Evolutionary conservation across 1,284 basidiomycete genomes (phyloP).

Genomic region (Moesziomyces globuligerus): DNA sequence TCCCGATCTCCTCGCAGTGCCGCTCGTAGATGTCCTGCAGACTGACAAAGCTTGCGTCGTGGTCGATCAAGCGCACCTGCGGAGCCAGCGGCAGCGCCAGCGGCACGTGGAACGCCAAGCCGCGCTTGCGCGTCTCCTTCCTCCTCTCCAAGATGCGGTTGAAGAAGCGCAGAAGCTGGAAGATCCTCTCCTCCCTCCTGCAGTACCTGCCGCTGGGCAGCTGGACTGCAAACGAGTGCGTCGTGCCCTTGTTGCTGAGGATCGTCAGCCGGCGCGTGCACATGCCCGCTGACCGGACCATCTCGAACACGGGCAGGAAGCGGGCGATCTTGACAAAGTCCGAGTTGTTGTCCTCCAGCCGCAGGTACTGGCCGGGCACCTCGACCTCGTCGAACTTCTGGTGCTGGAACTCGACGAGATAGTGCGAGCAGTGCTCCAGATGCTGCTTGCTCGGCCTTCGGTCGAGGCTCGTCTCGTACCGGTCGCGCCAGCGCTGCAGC

Average conservation of each 20-base stretch:
- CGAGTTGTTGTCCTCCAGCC: slow-evolving; percentile 84
- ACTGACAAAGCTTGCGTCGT: slow-evolving; percentile 88
- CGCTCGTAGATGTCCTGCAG: slow-evolving; percentile 94
- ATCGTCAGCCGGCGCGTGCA: slow-evolving; percentile 92
- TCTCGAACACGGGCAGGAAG: slow-evolving; percentile 90
- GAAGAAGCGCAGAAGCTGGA: slow-evolving; percentile 90
- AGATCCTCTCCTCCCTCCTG: slow-evolving; percentile 90
- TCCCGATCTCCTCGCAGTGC: slow-evolving; percentile 80
- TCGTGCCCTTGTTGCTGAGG: slow-evolving; percentile 89
- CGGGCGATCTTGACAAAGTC: slow-evolving; percentile 91
- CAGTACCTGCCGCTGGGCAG: slow-evolving; percentile 86
- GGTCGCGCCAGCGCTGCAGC: slow-evolving; percentile 91
- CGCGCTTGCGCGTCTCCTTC: slow-evolving; percentile 93
- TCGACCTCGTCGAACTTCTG: slow-evolving; percentile 98
- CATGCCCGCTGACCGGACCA: slow-evolving; percentile 82
- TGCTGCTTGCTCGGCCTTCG: slow-evolving; percentile 83
- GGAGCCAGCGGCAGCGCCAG: slow-evolving; percentile 86
- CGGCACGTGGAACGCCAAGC: slow-evolving; percentile 90
- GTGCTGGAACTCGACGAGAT: slow-evolving; percentile 97
- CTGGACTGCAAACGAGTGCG: slow-evolving; percentile 90
- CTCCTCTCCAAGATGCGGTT: slow-evolving; percentile 75
- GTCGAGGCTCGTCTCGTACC: slow-evolving; percentile 87
- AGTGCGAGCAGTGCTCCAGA: slow-evolving; percentile 90
- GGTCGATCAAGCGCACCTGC: slow-evolving; percentile 85
- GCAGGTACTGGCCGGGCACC: slow-evolving; percentile 94